Conservation (phyloP, 1,284 basidiomycete species). For the Calocybe gambosa region DNA sequence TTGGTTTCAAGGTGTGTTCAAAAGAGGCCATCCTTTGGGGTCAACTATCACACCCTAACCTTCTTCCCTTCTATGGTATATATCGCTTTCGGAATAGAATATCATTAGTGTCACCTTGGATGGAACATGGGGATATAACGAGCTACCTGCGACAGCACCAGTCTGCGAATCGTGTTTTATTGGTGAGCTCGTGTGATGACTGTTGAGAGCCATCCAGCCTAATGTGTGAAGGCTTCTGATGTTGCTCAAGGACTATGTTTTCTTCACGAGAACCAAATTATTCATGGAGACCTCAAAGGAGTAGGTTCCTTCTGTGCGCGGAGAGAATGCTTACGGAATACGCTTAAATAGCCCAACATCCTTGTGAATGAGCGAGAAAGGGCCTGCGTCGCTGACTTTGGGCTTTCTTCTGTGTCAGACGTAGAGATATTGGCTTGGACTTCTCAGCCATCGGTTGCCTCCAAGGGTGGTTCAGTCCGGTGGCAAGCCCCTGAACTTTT, state of each 20-base stretch:
- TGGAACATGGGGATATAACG: slow-evolving; percentile 15
- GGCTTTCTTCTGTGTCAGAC: slow-evolving; percentile 6
- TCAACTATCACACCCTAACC: slow-evolving; percentile 16
- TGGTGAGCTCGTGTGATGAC: slow-evolving; percentile 10
- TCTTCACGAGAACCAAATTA: slow-evolving; percentile 6
- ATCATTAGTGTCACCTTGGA: slow-evolving; percentile 19
- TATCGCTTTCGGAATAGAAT: not conserved
- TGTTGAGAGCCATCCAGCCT: not conserved
- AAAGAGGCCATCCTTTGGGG: slow-evolving; percentile 14
- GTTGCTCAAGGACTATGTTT: slow-evolving; percentile 10
- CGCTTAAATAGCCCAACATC: slow-evolving; percentile 15
- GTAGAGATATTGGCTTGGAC: not conserved
- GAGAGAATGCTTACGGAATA: not conserved
- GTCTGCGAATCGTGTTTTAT: slow-evolving; percentile 3
- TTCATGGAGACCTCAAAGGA: slow-evolving; percentile 10
- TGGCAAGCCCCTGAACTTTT: slow-evolving; percentile 16
- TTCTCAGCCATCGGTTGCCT: not conserved
- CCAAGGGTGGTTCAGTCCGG: slow-evolving; percentile 6
- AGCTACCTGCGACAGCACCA: slow-evolving; percentile 11
- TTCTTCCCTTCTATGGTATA: slow-evolving; percentile 19
- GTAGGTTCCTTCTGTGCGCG: not conserved
- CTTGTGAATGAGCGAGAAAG: slow-evolving; percentile 13
- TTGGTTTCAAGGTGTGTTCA: too few species aligned
- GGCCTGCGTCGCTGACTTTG: slow-evolving; percentile 18
- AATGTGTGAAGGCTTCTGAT: slow-evolving; percentile 11